These are phyloP conservation scores for Lophiostoma macrostomum DNA, from an alignment of 495 filamentous ascomycete species.

Conservation along the genomic window DNA sequence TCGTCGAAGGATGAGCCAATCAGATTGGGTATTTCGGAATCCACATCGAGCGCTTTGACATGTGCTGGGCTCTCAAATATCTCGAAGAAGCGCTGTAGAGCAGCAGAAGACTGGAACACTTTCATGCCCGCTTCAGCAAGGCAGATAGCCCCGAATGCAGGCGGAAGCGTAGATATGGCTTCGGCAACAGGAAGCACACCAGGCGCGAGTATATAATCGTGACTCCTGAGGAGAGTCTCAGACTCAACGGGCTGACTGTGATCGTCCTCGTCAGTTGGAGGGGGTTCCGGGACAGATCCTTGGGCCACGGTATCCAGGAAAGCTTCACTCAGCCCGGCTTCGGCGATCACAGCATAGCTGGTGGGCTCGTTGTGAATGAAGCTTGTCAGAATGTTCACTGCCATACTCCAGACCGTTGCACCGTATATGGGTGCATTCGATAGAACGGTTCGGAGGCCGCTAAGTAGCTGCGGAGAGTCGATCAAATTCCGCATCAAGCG, in stretches of 20 bases:
- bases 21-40: conserved; percentile 60
- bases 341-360: conserved; percentile 90
- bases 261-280: too few relatives aligned
- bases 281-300: conserved; percentile 45
- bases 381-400: conserved; percentile 83
- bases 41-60: conserved; percentile 73
- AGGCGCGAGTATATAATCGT: conserved; percentile 44
- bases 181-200: conserved; percentile 83
- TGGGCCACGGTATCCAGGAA: conserved; percentile 79
- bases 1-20: conserved; percentile 90
- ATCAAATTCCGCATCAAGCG: conserved; percentile 88
- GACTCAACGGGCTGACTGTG: too few relatives aligned
- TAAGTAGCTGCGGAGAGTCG: conserved; percentile 81
- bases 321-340: conserved; percentile 83
- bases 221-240: neutral
- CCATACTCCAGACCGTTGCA: conserved; percentile 88
- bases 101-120: conserved; percentile 78
- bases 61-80: conserved; percentile 91
- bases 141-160: conserved; percentile 89
- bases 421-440: conserved; percentile 75
- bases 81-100: conserved; percentile 82
- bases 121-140: conserved; percentile 85
- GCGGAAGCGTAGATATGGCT: conserved; percentile 78
- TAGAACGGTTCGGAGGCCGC: conserved; percentile 76
- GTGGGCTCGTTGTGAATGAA: conserved; percentile 99